Evolutionary conservation across 2,329 filamentous ascomycete species (phyloP), one percentile per base, ranked within the genome.

Genomic region (Pseudogymnoascus sp.): DNA sequence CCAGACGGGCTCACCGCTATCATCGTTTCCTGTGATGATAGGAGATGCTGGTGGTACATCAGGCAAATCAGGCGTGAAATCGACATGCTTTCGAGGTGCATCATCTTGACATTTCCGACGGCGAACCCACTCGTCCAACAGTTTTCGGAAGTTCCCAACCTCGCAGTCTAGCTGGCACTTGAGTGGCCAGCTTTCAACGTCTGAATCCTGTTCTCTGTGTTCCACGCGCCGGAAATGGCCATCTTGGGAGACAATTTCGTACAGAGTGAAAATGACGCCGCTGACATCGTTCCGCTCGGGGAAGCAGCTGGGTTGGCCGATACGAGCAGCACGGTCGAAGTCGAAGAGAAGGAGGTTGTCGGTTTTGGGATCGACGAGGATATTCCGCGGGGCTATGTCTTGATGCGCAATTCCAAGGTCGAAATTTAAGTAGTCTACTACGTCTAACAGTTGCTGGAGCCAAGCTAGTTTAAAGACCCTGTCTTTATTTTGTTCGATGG

Each of bases 391-490:
- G 3, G 72, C 70, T 59, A 79, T 69, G 62, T 77, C 76, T 63
- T 76, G 71, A 65, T 78, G 76, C 41, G 69, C 65, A 38, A 78
- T 71, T 28, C 76, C 75, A 37, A 73, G 65, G 37, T 69, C 62
- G 9, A 77, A 66, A 61, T 78, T 78, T 25, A 78, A 66, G 37
- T 73, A 70, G 61, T 78, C 75, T 6, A 78, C 69, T 5, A 75
- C 70, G 0, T 67, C 6, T 0, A 71, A 71, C 0, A 79, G 71
- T 62, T 79, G 76, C 14, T 69, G 63, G 0, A 77, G 66, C 72
- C 74, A 77, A 60, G 71, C 43, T 0, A 78, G 66, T 65, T 70
- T 72, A 60, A 78, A 78, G 1, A 69, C 61, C 7, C 72, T 68
- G 2, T 69, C 68, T 40, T 43, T 64, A 61, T 71, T 75, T 4